Conservation (phyloP, 257 asterid species). For the Leptodermis oblonga region DNA sequence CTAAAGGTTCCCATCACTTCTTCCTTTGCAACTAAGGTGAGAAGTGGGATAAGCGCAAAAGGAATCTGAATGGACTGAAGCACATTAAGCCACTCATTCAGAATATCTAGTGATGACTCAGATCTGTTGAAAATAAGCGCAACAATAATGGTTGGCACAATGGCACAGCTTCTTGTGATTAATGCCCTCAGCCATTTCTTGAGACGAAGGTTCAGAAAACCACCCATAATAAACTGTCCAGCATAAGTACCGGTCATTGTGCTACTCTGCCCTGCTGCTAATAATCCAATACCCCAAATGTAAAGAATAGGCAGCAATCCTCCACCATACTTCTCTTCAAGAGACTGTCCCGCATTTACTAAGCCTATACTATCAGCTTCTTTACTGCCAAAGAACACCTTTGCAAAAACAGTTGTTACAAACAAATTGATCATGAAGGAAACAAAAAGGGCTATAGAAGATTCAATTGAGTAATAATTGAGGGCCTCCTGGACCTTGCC, state of each 20-base stretch:
- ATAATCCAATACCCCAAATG: slow-evolving; percentile 93
- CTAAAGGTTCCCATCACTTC: slow-evolving; percentile 80
- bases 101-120: slow-evolving; percentile 73
- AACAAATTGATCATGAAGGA: slow-evolving; percentile 88
- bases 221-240: slow-evolving; percentile 99
- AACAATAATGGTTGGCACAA: slow-evolving; percentile 84
- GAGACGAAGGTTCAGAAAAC: slow-evolving; percentile 81
- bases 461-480: slow-evolving; percentile 76
- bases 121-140: slow-evolving; percentile 86
- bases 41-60: slow-evolving; percentile 94
- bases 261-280: slow-evolving; percentile 99
- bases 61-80: slow-evolving; percentile 96
- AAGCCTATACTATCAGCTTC: slow-evolving; percentile 79
- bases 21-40: slow-evolving; percentile 94
- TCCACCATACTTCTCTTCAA: slow-evolving; percentile 90
- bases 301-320: slow-evolving; percentile 87
- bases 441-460: slow-evolving; percentile 75
- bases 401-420: slow-evolving; percentile 91
- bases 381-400: slow-evolving; percentile 80
- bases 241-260: slow-evolving; percentile 97
- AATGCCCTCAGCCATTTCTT: slow-evolving; percentile 88
- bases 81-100: slow-evolving; percentile 97
- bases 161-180: slow-evolving; percentile 95
- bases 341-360: slow-evolving; percentile 90
- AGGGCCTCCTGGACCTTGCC: slow-evolving; percentile 87